Conservation (phyloP, 371 early-diverging fungal genomes). For the Haplosporangium sp. region DNA sequence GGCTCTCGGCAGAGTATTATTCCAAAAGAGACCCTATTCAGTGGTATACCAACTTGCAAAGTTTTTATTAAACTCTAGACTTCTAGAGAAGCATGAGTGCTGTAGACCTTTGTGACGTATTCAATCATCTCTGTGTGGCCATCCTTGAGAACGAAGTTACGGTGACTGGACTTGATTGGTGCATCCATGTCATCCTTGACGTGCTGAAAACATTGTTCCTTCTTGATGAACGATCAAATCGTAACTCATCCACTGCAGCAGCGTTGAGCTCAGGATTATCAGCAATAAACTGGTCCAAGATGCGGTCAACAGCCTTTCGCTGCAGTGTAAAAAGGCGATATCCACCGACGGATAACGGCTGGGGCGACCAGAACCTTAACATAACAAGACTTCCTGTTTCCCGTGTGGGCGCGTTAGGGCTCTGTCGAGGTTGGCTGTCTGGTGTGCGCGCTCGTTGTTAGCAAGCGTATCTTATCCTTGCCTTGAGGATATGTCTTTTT, state of each 20-base stretch:
- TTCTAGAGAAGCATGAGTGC: not conserved
- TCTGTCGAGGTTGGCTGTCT: not conserved
- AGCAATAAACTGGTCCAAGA: conserved; percentile 1
- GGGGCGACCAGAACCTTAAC: not conserved
- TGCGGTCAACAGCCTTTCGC: not conserved
- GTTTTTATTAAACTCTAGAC: too few species aligned
- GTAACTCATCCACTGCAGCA: conserved; percentile 7
- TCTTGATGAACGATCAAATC: conserved; percentile 17
- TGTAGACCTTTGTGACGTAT: conserved; percentile 8
- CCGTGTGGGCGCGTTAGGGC: not conserved
- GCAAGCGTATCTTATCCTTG: too few species aligned
- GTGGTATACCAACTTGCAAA: too few species aligned
- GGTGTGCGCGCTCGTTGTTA: conserved; percentile 3
- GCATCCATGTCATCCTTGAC: conserved; percentile 9
- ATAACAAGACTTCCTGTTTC: conserved; percentile 8
- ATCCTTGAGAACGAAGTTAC: conserved; percentile 13
- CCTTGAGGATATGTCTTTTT: too few species aligned
- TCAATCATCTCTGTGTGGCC: conserved; percentile 10
- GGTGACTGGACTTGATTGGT: conserved; percentile 12
- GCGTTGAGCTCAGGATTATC: conserved; percentile 11
- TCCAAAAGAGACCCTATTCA: too few species aligned
- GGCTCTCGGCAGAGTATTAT: not conserved
- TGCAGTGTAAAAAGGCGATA: conserved; percentile 11
- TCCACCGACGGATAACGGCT: conserved; percentile 6
- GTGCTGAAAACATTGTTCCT: conserved; percentile 5